phyloP scores from a whole-genome alignment of 352 stramenopile genomes.

The Phytophthora agathidicida region DNA sequence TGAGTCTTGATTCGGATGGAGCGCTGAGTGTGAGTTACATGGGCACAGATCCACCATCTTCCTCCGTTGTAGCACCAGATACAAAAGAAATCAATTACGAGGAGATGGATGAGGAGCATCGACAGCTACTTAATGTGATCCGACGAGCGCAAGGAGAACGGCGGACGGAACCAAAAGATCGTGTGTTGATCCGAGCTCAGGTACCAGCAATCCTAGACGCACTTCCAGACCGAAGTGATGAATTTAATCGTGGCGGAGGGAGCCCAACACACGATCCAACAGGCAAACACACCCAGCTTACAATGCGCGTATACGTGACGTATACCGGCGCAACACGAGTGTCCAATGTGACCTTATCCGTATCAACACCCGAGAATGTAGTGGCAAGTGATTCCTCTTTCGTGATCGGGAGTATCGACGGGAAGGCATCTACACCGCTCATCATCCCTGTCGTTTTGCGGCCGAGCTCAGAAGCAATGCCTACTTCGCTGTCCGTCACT shows the following conservation, averaged over 20 bases:
- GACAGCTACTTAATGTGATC: conserved; percentile 88
- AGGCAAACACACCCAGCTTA: conserved; percentile 55
- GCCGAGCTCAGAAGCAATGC: conserved; percentile 55
- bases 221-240: conserved; percentile 43
- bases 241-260: conserved; percentile 39
- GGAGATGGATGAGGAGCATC: conserved; percentile 92
- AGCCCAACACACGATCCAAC: conserved; percentile 5
- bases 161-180: conserved; percentile 70
- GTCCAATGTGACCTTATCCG: conserved; percentile 78
- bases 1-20: conserved; percentile 79
- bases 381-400: conserved; percentile 63
- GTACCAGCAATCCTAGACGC: conserved; percentile 75
- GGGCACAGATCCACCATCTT: conserved; percentile 88
- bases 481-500: conserved; percentile 64
- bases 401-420: conserved; percentile 75
- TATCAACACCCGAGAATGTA: conserved; percentile 72
- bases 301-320: conserved; percentile 84
- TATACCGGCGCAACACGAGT: conserved; percentile 75
- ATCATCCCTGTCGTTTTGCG: conserved; percentile 69
- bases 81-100: conserved; percentile 91
- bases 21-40: conserved; percentile 87
- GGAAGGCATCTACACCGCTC: conserved; percentile 60
- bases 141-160: conserved; percentile 72
- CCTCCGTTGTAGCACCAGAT: conserved; percentile 65
- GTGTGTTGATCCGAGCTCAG: conserved; percentile 77